Base-by-base conservation (phyloP, 208 protist species). In the Blastocrithidia nonstop region DNA sequence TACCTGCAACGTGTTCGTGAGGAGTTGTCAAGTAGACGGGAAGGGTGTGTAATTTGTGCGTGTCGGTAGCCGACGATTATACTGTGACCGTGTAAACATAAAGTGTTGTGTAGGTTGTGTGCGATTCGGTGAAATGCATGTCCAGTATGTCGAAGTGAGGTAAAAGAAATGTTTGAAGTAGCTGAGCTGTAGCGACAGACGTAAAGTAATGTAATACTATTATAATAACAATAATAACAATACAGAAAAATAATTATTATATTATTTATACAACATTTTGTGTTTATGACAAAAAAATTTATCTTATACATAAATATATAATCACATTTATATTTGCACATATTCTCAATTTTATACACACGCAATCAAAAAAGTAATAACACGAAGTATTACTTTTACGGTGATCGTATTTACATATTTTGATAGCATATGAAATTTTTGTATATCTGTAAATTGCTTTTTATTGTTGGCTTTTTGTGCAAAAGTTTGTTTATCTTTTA, bases 1-100 rank as follows among this genome's bases (percentile, higher is more conserved):
- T 92, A 88, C 53, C 66, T 92, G 11, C 64, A 87, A 47, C 67
- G 83, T 38, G 67, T 92, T 5, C 78, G 67, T 20, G 65, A 80
- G 7, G 70, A 65, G 19, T 72, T 88, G 23, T 61, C 61, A n/a
- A 61, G 48, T 7, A 80, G 76, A 46, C 74, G 76, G 44, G 65
- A 78, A 44, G 79, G 70, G 46, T 92, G 83, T 52, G 73, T 92
- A 20, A 68, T 92, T 11, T 92, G 83, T 48, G 61, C 87, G 58
- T 71, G 82, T 27, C 66, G 71, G 43, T 61, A 80, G 22, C 73
- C 83, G 5, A 84, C 76, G 0, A 79, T 92, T 20, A 82, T 92
- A 35, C 45, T 82, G 29, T 48, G 86, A 33, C 83, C 83, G 17
- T 92, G 83, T 50, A 78, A 72, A 50, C 83, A 92, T 50, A 82